Evolutionary conservation across 2,329 filamentous ascomycete genomes (phyloP).

Genomic region (Colletotrichum sp.): DNA sequence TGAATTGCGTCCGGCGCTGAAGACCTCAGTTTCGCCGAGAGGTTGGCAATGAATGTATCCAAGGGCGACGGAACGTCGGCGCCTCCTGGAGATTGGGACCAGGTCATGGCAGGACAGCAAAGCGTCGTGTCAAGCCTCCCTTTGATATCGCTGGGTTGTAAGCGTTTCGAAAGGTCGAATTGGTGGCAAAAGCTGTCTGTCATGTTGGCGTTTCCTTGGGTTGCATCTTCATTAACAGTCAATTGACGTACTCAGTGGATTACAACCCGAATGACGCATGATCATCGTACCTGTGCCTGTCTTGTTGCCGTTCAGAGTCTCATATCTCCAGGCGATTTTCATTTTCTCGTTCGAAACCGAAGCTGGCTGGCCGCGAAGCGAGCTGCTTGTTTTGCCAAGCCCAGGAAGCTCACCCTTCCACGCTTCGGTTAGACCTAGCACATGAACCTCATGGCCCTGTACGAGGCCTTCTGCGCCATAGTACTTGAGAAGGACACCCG

Average conservation of each 20-base stretch:
- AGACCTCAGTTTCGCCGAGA: slow-evolving; percentile 60
- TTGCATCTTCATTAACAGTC: not conserved
- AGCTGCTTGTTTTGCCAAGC: slow-evolving; percentile 51
- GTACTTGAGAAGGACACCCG: slow-evolving; percentile 81
- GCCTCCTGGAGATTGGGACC: slow-evolving; percentile 3
- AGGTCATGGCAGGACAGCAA: slow-evolving; percentile 28
- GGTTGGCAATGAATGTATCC: slow-evolving; percentile 63
- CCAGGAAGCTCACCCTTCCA: slow-evolving; percentile 89
- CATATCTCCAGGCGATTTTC: slow-evolving; percentile 99
- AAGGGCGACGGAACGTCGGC: slow-evolving; percentile 57
- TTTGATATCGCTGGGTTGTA: slow-evolving; percentile 53
- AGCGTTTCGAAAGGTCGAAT: slow-evolving; percentile 73
- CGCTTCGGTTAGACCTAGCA: slow-evolving; percentile 77
- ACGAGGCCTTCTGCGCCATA: slow-evolving; percentile 93
- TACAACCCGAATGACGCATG: not conserved
- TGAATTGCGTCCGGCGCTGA: slow-evolving; percentile 71
- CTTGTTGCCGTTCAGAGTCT: slow-evolving; percentile 65
- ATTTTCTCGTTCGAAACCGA: slow-evolving; percentile 71
- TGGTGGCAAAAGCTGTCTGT: slow-evolving; percentile 68
- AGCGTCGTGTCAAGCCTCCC: slow-evolving; percentile 57
- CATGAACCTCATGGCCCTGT: slow-evolving; percentile 87
- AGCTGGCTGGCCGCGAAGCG: slow-evolving; percentile 43
- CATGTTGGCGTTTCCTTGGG: slow-evolving; percentile 17
- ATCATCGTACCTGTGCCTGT: slow-evolving; percentile 21
- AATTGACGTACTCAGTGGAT: not conserved